Percentiles rank a stretch among this genome's conserved stretches.
Conservation (phyloP, 2,329 filamentous ascomycete genomes). For the Orbilia javanica region DNA sequence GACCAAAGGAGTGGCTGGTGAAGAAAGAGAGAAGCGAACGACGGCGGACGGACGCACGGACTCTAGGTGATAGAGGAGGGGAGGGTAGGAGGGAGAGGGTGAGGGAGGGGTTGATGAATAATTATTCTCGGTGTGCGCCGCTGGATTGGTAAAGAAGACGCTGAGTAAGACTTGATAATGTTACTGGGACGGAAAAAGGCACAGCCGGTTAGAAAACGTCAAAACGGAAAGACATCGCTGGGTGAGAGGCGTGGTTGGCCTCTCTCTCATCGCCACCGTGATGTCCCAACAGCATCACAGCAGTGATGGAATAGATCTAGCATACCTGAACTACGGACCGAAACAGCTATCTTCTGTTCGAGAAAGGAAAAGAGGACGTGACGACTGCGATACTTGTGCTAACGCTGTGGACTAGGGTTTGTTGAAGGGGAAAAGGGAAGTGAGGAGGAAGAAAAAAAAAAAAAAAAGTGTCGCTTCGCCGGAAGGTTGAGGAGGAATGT, state of each 20-base stretch:
- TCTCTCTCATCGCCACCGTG: constrained; percentile 2
- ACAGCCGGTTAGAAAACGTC: constrained; percentile 29
- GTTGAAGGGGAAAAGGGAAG: not conserved
- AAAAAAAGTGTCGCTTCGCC: constrained; percentile 50
- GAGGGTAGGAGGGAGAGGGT: not conserved
- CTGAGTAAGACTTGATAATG: constrained; percentile 17
- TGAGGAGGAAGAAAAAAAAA: too few relatives aligned
- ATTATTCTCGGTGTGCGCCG: constrained; percentile 17
- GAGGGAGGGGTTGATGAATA: not conserved
- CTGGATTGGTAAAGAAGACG: constrained; percentile 13
- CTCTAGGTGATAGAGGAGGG: constrained; percentile 15
- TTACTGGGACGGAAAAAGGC: constrained; percentile 27
- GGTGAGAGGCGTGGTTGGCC: not conserved
- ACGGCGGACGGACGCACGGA: constrained; percentile 12
- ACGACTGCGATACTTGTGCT: constrained; percentile 43
- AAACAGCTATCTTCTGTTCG: constrained; percentile 42
- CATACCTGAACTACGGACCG: constrained; percentile 52
- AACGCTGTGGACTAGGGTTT: constrained; percentile 42
- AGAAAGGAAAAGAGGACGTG: constrained; percentile 53
- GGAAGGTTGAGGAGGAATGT: constrained; percentile 55
- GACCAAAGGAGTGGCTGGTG: constrained; percentile 58
- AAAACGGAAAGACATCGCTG: constrained; percentile 7
- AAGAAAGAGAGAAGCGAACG: constrained; percentile 51
- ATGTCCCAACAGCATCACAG: constrained; percentile 17
- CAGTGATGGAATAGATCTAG: constrained; percentile 33